phyloP scores from a whole-genome alignment of 2,329 filamentous ascomycete species.

The Xylaria polymorpha region DNA sequence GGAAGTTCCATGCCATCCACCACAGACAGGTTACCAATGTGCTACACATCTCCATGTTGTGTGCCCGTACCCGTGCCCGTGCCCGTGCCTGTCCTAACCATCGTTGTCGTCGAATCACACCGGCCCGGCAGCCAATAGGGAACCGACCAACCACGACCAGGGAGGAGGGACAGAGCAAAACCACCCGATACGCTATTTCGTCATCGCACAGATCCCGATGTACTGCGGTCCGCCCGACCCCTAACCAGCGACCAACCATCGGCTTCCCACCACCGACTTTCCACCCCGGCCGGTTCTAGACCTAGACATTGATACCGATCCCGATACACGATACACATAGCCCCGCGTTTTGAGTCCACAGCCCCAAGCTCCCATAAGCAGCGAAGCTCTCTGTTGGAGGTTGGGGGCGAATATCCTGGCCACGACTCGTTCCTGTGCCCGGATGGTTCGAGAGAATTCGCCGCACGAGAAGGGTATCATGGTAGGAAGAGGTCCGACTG shows the following conservation, averaged over 20 bases:
- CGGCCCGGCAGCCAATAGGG: neutral
- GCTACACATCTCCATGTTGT: constrained; percentile 2
- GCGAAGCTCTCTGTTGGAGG: constrained; percentile 2
- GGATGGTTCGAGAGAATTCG: constrained; percentile 37
- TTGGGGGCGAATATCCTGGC: constrained; percentile 12
- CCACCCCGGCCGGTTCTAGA: constrained; percentile 26
- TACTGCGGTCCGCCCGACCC: constrained; percentile 3
- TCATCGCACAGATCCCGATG: constrained; percentile 36
- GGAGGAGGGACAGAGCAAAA: constrained; percentile 11
- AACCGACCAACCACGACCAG: constrained; percentile 20
- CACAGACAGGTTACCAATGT: constrained; percentile 11
- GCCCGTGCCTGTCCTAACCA: neutral
- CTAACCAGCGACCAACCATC: neutral
- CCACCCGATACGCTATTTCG: constrained; percentile 31
- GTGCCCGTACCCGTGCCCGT: too few species aligned
- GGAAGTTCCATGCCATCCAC: constrained; percentile 14
- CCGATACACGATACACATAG: constrained; percentile 1
- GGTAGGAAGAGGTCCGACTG: constrained; percentile 39
- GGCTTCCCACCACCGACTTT: neutral
- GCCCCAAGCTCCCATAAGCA: neutral
- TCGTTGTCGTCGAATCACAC: constrained; percentile 17
- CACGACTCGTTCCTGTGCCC: constrained; percentile 15
- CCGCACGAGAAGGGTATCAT: constrained; percentile 41
- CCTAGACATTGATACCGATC: neutral
- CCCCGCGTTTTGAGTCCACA: neutral